Evolutionary conservation across 2,329 filamentous ascomycete species (phyloP).

Genomic region (Nannizziopsis barbatae): DNA sequence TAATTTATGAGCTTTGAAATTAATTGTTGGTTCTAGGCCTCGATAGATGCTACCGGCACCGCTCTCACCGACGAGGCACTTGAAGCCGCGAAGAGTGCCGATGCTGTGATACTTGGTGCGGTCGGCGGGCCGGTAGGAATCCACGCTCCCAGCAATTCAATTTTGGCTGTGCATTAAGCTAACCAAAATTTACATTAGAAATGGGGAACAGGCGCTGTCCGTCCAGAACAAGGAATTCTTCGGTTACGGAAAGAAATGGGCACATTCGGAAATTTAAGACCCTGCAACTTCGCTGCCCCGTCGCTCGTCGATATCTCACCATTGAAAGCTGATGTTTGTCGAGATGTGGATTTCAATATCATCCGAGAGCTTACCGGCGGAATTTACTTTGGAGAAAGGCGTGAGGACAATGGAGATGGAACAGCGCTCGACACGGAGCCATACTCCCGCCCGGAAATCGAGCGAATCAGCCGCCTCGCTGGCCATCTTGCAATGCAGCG

Average conservation of each 20-base stretch:
- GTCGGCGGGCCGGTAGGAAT: conserved; percentile 70
- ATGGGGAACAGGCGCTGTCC: conserved; percentile 83
- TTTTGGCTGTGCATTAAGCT: not conserved
- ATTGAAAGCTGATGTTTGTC: conserved; percentile 73
- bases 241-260: conserved; percentile 84
- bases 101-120: conserved; percentile 83
- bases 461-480: conserved; percentile 73
- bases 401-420: conserved; percentile 61
- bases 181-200: conserved; percentile 28
- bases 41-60: conserved; percentile 69
- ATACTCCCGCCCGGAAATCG: conserved; percentile 74
- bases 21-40: conserved; percentile 48
- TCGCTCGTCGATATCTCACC: conserved; percentile 74
- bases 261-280: conserved; percentile 89
- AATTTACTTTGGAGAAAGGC: conserved; percentile 88
- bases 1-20: not conserved
- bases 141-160: not conserved
- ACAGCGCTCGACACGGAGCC: conserved; percentile 74
- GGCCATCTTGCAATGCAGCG: conserved; percentile 63
- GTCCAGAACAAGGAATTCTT: conserved; percentile 86
- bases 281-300: conserved; percentile 89
- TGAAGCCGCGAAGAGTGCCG: conserved; percentile 66
- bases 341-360: conserved; percentile 82
- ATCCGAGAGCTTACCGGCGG: conserved; percentile 85
- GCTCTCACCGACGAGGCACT: conserved; percentile 78